A percentile compares a stretch with the other conserved stretches of the same genome.
phyloP scores from a whole-genome alignment of 305 asterid species.

The Fraxinus paxiana region DNA sequence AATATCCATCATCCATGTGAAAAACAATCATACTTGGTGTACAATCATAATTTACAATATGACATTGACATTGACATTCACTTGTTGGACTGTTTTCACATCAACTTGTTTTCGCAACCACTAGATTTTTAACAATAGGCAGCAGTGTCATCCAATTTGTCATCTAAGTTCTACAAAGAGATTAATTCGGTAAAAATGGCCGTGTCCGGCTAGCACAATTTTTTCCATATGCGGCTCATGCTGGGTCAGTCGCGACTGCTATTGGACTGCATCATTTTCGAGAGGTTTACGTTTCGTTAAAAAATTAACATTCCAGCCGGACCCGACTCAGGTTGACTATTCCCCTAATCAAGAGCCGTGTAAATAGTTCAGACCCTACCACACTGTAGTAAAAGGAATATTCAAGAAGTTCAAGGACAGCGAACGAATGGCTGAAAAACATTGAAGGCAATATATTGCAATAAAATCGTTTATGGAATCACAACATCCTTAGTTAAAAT shows the following conservation, averaged over 20 bases:
- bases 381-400: background rate
- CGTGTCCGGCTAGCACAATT: background rate
- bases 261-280: no score
- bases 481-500: background rate
- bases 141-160: no score
- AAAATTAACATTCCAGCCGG: background rate
- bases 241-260: background rate
- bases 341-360: background rate
- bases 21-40: no score
- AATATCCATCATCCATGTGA: background rate
- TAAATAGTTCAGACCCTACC: background rate
- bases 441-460: background rate
- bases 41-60: no score
- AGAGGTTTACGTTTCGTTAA: background rate
- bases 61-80: no score
- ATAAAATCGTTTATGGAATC: background rate
- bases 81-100: no score
- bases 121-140: no score
- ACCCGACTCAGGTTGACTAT: background rate
- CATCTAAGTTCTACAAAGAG: no score
- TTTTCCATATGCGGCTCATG: background rate
- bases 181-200: background rate
- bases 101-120: no score
- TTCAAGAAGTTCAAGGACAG: background rate
- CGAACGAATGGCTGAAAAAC: background rate